Base-by-base conservation (phyloP, 495 filamentous ascomycete species). In the Neurospora sp. region DNA sequence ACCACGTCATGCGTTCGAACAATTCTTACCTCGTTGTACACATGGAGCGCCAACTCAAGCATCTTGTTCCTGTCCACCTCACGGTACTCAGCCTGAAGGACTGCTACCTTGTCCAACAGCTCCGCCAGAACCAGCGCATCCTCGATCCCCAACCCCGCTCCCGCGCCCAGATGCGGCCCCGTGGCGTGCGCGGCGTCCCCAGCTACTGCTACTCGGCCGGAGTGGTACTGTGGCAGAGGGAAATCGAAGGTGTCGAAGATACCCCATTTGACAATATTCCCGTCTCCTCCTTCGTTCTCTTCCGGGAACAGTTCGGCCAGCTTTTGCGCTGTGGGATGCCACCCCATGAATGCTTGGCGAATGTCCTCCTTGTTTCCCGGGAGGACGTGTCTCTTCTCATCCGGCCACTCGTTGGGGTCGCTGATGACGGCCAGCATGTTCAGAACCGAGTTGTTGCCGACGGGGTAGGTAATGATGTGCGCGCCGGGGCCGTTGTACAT, bases 121-220 rank as follows among this genome's bases (percentile, higher is more conserved):
- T 61, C 81, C 1, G 84, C 80, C 9, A 88, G 76, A 16, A 82
- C 82, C 40, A 86, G 68, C 1, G 81, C 85, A 75, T 89, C 88
- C 75, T 90, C 88, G 40, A 89, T 80, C 0, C 87, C 87, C 72
- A 88, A 80, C 0, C 87, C 86, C 0, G 85, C 88, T 0, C 88
- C 88, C 1, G 87, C 84, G 0, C 88, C 88, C 3, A 89, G 82
- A 59, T 85, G 83, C 70, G 84, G 88, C 0, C 81, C 80, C 6
- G 78, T 73, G 9, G 83, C 80, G 20, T 82, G 80, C 1, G 82
- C 81, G 9, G 82, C 83, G 59, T 88, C 86, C 0, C 87, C 87
- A 0, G 86, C 85, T 31, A 89, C 61, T 46, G 83, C 84, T 1
- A 88, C 75, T 16, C 79, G 73, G 0, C 83, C 85, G 1, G 68